Base-by-base conservation (phyloP, 2,329 filamentous ascomycete species). In the Aspergillus costaricaensis region DNA sequence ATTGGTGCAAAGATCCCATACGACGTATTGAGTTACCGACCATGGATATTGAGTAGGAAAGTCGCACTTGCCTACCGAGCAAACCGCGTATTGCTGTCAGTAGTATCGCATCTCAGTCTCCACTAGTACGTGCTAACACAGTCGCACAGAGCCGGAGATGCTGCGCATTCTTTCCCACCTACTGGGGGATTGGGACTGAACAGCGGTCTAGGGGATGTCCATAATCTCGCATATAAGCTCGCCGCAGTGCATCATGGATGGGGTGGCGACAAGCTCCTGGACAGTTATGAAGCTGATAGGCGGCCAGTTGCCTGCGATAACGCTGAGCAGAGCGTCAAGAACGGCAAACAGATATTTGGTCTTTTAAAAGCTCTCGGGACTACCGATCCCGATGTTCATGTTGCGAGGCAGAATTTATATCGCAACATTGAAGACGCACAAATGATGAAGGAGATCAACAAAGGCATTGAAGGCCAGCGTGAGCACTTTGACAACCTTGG, bases 121-220 rank as follows among this genome's bases (percentile, higher is more conserved):
- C 32, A 12, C 4, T 8, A 1, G 5, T 14, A 21, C 4, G 27
- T 32, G 30, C n/a, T 39, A 36, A 54, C 19, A 50, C 10, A 36
- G 17, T 38, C 15, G 19, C 7, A 9, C 10, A 70, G 68, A 27
- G 82, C 80, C 3, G 83, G 84, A 19, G 84, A 86, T 60, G 82
- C 83, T 4, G 82, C 82, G 1, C 83, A 86, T 62, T 82, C 82
- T 6, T 83, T 86, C 60, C 81, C 76, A 32, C 81, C 81, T 0
- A 80, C 80, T 0, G 83, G 82, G 1, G 83, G 81, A 0, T 82
- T 84, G 57, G 84, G 83, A 2, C 80, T 86, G 74, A 85, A 85
- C 65, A 80, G 78, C 0, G 82, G 82, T 0, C 71, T 85, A 4
- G 79, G 81, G 6, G 82, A 85, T 57, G 78, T 80, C 3, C 73